phyloP scores from a whole-genome alignment of 208 protist species.

The Naegleria lovaniensis region DNA sequence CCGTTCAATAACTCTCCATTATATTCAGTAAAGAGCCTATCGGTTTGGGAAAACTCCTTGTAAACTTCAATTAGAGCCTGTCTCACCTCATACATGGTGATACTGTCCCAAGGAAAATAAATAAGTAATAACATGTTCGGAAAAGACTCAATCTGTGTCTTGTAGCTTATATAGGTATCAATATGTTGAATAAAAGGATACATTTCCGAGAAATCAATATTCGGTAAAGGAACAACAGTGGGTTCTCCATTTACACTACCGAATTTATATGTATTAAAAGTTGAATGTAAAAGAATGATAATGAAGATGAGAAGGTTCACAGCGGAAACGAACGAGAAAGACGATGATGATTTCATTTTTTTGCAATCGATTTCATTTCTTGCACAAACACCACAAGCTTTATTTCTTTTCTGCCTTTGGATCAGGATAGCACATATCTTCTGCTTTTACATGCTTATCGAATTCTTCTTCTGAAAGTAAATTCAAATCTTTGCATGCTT shows the following conservation, averaged over 20 bases:
- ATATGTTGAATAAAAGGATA: neutral
- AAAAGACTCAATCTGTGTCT: neutral
- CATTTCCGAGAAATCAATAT: neutral
- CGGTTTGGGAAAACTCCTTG: neutral
- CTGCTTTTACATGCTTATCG: constrained; percentile 21
- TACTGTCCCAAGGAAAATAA: neutral
- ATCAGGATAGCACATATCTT: constrained; percentile 18
- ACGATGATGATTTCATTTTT: too few species aligned
- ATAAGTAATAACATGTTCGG: neutral
- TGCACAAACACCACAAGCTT: neutral
- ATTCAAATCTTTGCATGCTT: neutral
- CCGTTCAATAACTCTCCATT: neutral
- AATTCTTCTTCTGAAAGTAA: constrained; percentile 24
- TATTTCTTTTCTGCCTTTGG: neutral
- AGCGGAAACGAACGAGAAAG: too few species aligned
- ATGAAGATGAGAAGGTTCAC: too few species aligned
- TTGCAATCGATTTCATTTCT: too few species aligned
- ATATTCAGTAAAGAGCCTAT: neutral
- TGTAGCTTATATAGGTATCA: neutral
- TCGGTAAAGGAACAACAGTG: too few species aligned
- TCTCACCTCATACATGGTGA: neutral
- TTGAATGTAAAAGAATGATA: too few species aligned
- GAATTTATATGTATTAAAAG: too few species aligned
- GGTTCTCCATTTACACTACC: too few species aligned
- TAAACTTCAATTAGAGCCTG: neutral